These are phyloP conservation scores for Trypanosoma scelopori DNA, from an alignment of 208 protist genomes.

Conservation along the genomic window DNA sequence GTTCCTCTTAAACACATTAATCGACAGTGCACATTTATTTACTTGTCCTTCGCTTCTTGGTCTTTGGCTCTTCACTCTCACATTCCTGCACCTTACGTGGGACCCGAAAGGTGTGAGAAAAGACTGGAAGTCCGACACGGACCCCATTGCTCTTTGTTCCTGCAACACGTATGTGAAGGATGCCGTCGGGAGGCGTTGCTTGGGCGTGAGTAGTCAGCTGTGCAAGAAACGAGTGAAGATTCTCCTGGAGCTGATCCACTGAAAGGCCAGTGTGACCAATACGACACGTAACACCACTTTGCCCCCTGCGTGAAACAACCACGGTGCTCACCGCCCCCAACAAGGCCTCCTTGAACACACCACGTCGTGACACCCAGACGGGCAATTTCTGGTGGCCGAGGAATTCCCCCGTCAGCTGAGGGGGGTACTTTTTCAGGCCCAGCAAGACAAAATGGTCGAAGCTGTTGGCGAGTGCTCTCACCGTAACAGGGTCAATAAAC, in stretches of 20 bases:
- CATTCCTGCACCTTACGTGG: neutral
- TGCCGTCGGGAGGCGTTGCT: constrained; percentile 43
- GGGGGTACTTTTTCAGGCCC: constrained; percentile 71
- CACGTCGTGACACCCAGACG: constrained; percentile 69
- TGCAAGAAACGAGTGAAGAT: constrained; percentile 64
- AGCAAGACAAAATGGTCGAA: constrained; percentile 87
- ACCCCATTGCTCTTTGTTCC: constrained; percentile 62
- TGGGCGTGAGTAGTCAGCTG: constrained; percentile 62
- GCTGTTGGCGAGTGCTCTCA: constrained; percentile 82
- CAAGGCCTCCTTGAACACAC: constrained; percentile 44
- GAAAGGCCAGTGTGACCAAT: constrained; percentile 80
- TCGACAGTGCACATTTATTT: constrained; percentile 10
- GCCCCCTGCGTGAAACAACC: constrained; percentile 75
- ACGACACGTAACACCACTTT: constrained; percentile 73
- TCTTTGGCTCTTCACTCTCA: constrained; percentile 7
- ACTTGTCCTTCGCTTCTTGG: constrained; percentile 18
- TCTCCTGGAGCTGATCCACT: constrained; percentile 58
- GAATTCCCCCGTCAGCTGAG: constrained; percentile 85
- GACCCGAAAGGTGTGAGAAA: constrained; percentile 62
- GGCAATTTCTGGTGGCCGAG: constrained; percentile 76
- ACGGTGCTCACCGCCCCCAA: constrained; percentile 51
- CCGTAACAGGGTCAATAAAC: constrained; percentile 66
- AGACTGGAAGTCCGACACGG: constrained; percentile 75
- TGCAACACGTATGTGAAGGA: constrained; percentile 82
- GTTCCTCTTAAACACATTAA: constrained; percentile 5